These are phyloP conservation scores for Corynespora cassiicola DNA, from an alignment of 2,329 filamentous ascomycete genomes.

Conservation along the genomic window DNA sequence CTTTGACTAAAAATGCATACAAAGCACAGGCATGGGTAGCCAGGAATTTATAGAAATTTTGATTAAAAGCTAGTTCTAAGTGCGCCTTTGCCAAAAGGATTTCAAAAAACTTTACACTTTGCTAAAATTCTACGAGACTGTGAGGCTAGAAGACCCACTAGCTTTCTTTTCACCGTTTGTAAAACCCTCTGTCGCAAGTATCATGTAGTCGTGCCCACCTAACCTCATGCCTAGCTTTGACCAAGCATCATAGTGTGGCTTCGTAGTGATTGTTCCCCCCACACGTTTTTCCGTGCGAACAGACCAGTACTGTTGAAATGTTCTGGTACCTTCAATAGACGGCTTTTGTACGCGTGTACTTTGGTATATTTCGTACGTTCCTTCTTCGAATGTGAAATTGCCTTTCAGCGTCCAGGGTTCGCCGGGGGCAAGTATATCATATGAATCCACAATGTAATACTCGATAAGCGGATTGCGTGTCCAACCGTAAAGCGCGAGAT, in stretches of 20 bases:
- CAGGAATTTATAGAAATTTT: constrained; percentile 25
- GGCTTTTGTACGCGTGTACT: constrained; percentile 58
- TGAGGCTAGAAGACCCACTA: too few species aligned
- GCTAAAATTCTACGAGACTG: too few species aligned
- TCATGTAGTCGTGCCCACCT: constrained; percentile 37
- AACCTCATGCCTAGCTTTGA: constrained; percentile 30
- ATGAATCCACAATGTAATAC: constrained; percentile 64
- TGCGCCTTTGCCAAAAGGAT: too few species aligned
- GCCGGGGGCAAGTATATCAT: constrained; percentile 54
- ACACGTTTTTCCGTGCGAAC: constrained; percentile 57
- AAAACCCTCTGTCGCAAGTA: constrained; percentile 34
- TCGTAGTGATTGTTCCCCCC: constrained; percentile 47
- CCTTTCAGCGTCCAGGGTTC: constrained; percentile 54
- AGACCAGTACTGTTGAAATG: constrained; percentile 62
- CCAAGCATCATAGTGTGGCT: constrained; percentile 40
- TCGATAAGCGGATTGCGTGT: constrained; percentile 59
- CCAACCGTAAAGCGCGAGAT: constrained; percentile 62
- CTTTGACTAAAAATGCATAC: constrained; percentile 61
- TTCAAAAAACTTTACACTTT: too few species aligned
- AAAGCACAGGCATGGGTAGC: constrained; percentile 63
- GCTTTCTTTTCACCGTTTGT: too few species aligned
- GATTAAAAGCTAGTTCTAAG: too few species aligned
- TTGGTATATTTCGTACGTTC: constrained; percentile 59
- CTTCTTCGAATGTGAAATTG: constrained; percentile 58
- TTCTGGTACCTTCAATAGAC: constrained; percentile 59